These are phyloP conservation scores for Eragrostis curvula DNA, from an alignment of 176 grass and related monocot species.

Conservation along the genomic window DNA sequence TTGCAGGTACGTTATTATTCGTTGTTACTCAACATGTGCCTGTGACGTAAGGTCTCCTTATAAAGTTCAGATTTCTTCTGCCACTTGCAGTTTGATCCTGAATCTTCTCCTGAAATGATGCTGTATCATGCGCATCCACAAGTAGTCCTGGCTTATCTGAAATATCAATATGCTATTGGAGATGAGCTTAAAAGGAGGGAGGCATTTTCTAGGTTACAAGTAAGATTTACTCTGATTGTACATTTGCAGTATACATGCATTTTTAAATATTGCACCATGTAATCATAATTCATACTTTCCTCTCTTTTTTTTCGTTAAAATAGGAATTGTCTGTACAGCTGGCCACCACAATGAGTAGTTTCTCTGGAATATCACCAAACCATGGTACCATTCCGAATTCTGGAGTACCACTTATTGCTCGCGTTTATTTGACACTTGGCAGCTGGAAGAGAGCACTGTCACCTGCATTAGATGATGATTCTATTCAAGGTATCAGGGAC, in stretches of 20 bases:
- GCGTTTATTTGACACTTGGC: constrained; percentile 94
- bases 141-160: constrained; percentile 89
- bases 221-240: constrained; percentile 42
- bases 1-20: constrained; percentile 60
- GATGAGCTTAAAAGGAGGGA: constrained; percentile 87
- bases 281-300: constrained; percentile 31
- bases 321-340: constrained; percentile 85
- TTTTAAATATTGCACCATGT: constrained; percentile 1
- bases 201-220: constrained; percentile 87
- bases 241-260: constrained; percentile 12
- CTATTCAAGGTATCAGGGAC: constrained; percentile 74
- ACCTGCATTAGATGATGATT: constrained; percentile 86
- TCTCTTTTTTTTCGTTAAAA: constrained; percentile 36
- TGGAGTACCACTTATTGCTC: constrained; percentile 85
- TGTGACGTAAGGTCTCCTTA: not conserved
- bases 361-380: constrained; percentile 46
- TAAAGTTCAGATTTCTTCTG: constrained; percentile 23
- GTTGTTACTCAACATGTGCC: not conserved
- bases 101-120: constrained; percentile 73
- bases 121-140: constrained; percentile 81
- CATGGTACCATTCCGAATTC: constrained; percentile 48
- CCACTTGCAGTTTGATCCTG: constrained; percentile 83
- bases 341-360: constrained; percentile 60
- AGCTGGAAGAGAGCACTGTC: constrained; percentile 91
- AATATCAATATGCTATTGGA: constrained; percentile 90